Base-by-base conservation (phyloP, 805 yeast species). In the Naumovozyma castellii region DNA sequence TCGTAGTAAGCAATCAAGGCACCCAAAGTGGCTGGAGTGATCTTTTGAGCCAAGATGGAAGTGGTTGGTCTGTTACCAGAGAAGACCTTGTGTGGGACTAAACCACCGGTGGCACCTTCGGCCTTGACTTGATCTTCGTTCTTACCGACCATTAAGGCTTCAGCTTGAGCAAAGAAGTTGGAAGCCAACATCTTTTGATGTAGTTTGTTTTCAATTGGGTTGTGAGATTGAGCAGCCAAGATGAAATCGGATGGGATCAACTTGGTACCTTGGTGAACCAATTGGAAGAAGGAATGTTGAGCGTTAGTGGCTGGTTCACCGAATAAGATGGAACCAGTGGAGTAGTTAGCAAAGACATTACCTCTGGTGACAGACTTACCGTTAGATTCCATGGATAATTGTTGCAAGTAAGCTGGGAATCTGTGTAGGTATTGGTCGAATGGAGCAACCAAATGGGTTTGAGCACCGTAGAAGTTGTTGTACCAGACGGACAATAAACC, bases 291-390 rank as follows among this genome's bases (percentile, higher is more conserved):
- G 27, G 97, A 88, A 71, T 92, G 98, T 73, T 92, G 98, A 41
- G 98, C 94, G 66, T 92, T 92, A 44, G 98, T 92, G 48, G 95
- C 92, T 61, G 98, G 97, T 72, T 92, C 98, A 61, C 98, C 98
- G 58, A 92, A 92, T 57, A 92, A 71, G 48, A 92, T 86, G 45
- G 95, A 74, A 54, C 98, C 98, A 36, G 97, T 90, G 59, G 92
- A 87, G 75, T 92, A 92, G 72, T 80, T 77, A 62, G 95, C 86
- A 71, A 81, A 87, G 50, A 76, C 80, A 61, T 86, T 84, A 57
- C 85, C 87, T 68, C 97, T 82, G 56, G 95, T 83, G 53, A 92
- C 97, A 35, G 94, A 80, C 72, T 92, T 92, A 72, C 98, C 98
- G 72, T 92, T 92, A 44, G 97, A 87, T 72, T 92, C 98, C 98